Evolutionary conservation across 805 yeast species (phyloP).

Genomic region (Wickerhamomyces subpelliculosus): DNA sequence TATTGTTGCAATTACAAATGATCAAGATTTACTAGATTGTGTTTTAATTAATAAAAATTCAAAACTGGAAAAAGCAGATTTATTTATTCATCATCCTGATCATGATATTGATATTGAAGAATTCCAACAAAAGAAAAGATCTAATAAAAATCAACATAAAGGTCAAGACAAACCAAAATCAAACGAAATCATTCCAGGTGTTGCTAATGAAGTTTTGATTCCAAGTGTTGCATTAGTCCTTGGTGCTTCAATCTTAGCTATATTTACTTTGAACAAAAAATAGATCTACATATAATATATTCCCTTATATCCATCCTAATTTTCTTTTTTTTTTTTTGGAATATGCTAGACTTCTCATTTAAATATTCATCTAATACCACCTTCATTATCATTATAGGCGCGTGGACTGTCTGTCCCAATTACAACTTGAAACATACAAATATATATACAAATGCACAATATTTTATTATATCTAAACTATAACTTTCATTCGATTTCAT

Average conservation of each 20-base stretch:
- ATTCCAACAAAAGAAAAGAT: conserved; percentile 10
- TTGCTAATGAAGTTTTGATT: conserved; percentile 54
- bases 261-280: conserved; percentile 44
- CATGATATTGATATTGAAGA: conserved; percentile 28
- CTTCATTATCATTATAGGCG: no score
- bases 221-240: conserved; percentile 56
- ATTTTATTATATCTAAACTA: no score
- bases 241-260: conserved; percentile 52
- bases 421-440: no score
- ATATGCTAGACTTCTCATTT: no score
- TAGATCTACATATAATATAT: no score
- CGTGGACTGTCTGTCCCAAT: no score
- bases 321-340: not conserved
- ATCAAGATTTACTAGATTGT: conserved; percentile 69
- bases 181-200: conserved; percentile 36
- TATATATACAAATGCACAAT: no score
- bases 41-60: conserved; percentile 45
- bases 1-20: conserved; percentile 66
- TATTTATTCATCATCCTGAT: conserved; percentile 64
- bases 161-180: conserved; percentile 1
- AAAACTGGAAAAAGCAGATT: conserved; percentile 57
- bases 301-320: not conserved
- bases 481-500: no score
- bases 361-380: no score
- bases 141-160: conserved; percentile 7